Percentiles rank a stretch among this genome's conserved stretches.
These are phyloP conservation scores for Ophiosphaerella korrae DNA, from an alignment of 2,329 filamentous ascomycete genomes.

Conservation along the genomic window DNA sequence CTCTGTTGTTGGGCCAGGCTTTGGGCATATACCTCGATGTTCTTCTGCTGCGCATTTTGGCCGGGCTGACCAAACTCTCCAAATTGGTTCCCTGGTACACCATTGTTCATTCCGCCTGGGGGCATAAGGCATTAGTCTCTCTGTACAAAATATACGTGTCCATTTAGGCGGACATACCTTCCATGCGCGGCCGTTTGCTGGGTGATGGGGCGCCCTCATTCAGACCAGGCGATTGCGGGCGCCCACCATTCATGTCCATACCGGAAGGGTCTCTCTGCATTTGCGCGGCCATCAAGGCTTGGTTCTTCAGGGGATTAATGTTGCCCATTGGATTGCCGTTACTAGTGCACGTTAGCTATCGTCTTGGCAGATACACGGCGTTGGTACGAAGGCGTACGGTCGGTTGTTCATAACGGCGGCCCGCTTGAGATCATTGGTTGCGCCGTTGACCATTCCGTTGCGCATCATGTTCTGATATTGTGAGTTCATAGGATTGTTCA, in stretches of 20 bases:
- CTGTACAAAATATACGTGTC: slow-evolving; percentile 53
- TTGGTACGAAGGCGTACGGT: slow-evolving; percentile 58
- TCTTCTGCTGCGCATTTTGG: slow-evolving; percentile 73
- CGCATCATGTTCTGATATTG: slow-evolving; percentile 68
- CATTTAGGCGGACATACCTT: slow-evolving; percentile 63
- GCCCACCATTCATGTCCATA: slow-evolving; percentile 79
- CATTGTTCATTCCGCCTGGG: slow-evolving; percentile 75
- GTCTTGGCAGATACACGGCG: background rate
- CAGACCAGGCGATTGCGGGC: slow-evolving; percentile 80
- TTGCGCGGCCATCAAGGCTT: slow-evolving; percentile 68
- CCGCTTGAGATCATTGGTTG: slow-evolving; percentile 69
- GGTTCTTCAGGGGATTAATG: slow-evolving; percentile 62
- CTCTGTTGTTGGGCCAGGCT: slow-evolving; percentile 83
- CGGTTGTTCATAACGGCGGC: slow-evolving; percentile 80
- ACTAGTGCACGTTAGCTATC: slow-evolving; percentile 22
- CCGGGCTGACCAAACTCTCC: slow-evolving; percentile 62
- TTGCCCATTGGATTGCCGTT: slow-evolving; percentile 62
- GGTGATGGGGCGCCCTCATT: slow-evolving; percentile 90
- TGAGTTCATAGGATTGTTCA: slow-evolving; percentile 60
- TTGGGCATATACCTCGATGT: slow-evolving; percentile 85
- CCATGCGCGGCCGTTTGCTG: slow-evolving; percentile 84
- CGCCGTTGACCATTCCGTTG: slow-evolving; percentile 62
- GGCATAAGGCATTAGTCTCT: slow-evolving; percentile 62
- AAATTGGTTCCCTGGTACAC: slow-evolving; percentile 77
- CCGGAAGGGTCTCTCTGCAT: slow-evolving; percentile 89